Conservation (phyloP, 1,139 yeast species). For the Sporopachydermia cereana region DNA sequence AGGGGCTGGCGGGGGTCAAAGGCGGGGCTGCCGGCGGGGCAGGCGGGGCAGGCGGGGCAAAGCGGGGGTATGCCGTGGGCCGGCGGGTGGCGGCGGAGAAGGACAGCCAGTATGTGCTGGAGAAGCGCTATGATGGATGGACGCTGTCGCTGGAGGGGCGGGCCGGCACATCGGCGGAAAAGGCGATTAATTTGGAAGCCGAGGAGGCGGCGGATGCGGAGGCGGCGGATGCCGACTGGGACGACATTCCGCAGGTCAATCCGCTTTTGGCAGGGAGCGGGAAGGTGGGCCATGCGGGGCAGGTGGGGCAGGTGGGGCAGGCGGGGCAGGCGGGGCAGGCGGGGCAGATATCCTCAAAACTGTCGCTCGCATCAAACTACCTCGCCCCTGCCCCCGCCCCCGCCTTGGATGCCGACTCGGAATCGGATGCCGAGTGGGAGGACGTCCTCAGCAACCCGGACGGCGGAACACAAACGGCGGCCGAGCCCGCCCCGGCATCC, state of each 20-base stretch:
- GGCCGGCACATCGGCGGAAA: no score
- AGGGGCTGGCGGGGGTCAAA: conserved; percentile 18
- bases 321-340: no score
- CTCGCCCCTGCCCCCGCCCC: no score
- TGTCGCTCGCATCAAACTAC: no score
- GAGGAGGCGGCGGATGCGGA: conserved; percentile 17
- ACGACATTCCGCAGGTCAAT: no score
- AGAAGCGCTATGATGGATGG: conserved; percentile 80
- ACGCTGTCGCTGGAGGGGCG: conserved; percentile 55
- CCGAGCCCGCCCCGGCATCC: neutral
- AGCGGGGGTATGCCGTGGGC: conserved; percentile 22
- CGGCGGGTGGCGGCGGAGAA: conserved; percentile 78
- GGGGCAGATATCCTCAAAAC: no score
- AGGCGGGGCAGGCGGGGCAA: conserved; percentile 21
- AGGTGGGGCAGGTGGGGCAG: no score
- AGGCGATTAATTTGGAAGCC: conserved; percentile 16
- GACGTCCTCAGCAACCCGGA: conserved; percentile 37
- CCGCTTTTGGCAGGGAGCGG: no score
- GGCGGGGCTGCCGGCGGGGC: conserved; percentile 11
- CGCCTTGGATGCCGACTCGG: no score
- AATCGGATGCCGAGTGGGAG: conserved; percentile 48
- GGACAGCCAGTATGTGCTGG: conserved; percentile 63
- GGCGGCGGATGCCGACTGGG: no score
- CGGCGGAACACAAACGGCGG: neutral
- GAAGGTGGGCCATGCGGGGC: conserved; percentile 10